Evolutionary conservation across 78 protist species (phyloP).

Genomic region (Speleostelium caveatum): DNA sequence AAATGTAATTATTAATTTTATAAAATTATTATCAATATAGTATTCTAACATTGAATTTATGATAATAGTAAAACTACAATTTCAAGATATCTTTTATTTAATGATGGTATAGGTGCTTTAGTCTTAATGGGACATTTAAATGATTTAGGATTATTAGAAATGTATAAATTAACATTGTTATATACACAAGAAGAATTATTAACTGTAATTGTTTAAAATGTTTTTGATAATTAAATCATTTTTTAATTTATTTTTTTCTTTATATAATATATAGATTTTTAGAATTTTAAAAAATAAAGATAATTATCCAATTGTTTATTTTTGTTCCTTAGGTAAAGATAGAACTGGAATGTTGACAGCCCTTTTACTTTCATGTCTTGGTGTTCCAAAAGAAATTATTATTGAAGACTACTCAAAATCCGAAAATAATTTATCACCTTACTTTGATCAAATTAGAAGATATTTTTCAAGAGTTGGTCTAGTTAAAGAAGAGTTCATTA

Average conservation of each 20-base stretch:
- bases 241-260: no score
- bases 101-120: constrained; percentile 58
- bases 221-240: no score
- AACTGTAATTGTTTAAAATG: no score
- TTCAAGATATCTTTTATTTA: constrained; percentile 53
- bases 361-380: constrained; percentile 16
- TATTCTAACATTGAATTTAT: neutral
- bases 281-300: constrained; percentile 56
- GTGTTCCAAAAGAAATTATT: constrained; percentile 33
- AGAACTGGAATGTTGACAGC: constrained; percentile 63
- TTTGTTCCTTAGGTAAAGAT: constrained; percentile 73
- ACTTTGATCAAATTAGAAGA: constrained; percentile 40
- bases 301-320: constrained; percentile 67
- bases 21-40: neutral
- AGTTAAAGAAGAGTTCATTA: constrained; percentile 53
- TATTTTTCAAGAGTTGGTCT: constrained; percentile 58
- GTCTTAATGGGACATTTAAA: constrained; percentile 62
- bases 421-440: constrained; percentile 11
- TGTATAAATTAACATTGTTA: constrained; percentile 51
- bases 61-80: constrained; percentile 35
- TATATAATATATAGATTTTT: no score
- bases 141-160: constrained; percentile 57
- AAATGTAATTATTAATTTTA: constrained; percentile 25
- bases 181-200: constrained; percentile 62
- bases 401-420: constrained; percentile 57